Evolutionary conservation across 805 yeast genomes (phyloP), one percentile per base, ranked within the genome.

Genomic region (Ogataea methanolica): DNA sequence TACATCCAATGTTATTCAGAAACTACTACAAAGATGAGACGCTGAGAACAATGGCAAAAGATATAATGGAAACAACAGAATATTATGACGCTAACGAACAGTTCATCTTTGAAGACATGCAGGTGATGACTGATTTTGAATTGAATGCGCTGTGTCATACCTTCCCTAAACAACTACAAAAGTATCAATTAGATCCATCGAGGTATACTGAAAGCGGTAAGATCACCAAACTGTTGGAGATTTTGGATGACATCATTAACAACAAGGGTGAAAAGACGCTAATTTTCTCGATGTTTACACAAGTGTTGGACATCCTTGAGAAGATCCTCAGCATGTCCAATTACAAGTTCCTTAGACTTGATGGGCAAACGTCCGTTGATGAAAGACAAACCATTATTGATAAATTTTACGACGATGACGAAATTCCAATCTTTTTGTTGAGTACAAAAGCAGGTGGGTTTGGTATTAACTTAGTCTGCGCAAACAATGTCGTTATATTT

Each of bases 401-500:
- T 69, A 80, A 80, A 56, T 94, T 87, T 62, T 85, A 89, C 59
- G 90, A 87, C 33, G 96, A 90, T 51, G 77, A 78, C 0, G 73
- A 80, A 5, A 88, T 94, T 53, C 92, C 96, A 0, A 85, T 94
- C 3, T 92, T 94, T 60, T 72, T 94, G 43, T 71, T 94, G 39
- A 88, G 97, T 11, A 94, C 99, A 4, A 89, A 88, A 63, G 98
- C 99, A 0, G 99, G 99, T 62, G 99, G 99, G 1, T 94, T 94
- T 68, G 99, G 99, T 48, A 94, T 94, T 68, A 94, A 94, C 61
- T 75, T 94, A 58, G 94, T 96, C 1, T 94, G 96, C 61, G 98
- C 99, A 7, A 92, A 89, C 62, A 81, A 84, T 51, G 99, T 94
- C 2, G 75, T 94, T 45, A 87, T 94, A 33, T 91, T 83, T 62